phyloP scores from a whole-genome alignment of 2,329 filamentous ascomycete genomes.

The Sarocladium strictum region DNA sequence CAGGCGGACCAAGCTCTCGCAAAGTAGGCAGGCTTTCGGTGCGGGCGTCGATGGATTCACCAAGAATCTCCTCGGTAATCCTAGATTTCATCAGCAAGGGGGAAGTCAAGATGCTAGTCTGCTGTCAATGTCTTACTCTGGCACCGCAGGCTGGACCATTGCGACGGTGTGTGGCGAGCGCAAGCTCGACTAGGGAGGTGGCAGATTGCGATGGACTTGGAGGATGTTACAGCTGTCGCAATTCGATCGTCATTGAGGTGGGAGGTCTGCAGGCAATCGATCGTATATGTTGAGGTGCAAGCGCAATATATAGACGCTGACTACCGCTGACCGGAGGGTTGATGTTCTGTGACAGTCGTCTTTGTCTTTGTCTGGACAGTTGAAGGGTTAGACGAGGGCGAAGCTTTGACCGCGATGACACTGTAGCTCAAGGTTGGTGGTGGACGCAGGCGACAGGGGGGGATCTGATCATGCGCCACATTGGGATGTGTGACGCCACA shows the following conservation, averaged over 20 bases:
- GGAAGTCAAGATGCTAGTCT: constrained; percentile 13
- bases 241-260: background rate
- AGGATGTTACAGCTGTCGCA: background rate
- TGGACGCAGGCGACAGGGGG: background rate
- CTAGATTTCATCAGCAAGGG: constrained; percentile 37
- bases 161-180: constrained; percentile 23
- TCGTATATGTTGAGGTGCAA: background rate
- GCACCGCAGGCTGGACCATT: constrained; percentile 71
- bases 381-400: background rate
- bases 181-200: constrained; percentile 16
- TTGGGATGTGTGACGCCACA: constrained; percentile 1
- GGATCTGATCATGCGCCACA: background rate
- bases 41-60: constrained; percentile 86
- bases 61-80: constrained; percentile 87
- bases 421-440: constrained; percentile 8
- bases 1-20: constrained; percentile 90
- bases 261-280: background rate
- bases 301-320: background rate
- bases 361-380: background rate
- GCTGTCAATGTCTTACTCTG: constrained; percentile 52
- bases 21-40: constrained; percentile 82
- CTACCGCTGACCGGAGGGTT: background rate
- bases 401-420: constrained; percentile 7
- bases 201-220: constrained; percentile 1
- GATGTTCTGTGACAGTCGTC: background rate